Evolutionary conservation across 495 filamentous ascomycete species (phyloP).

Genomic region (Hypoxylon subgilvum): DNA sequence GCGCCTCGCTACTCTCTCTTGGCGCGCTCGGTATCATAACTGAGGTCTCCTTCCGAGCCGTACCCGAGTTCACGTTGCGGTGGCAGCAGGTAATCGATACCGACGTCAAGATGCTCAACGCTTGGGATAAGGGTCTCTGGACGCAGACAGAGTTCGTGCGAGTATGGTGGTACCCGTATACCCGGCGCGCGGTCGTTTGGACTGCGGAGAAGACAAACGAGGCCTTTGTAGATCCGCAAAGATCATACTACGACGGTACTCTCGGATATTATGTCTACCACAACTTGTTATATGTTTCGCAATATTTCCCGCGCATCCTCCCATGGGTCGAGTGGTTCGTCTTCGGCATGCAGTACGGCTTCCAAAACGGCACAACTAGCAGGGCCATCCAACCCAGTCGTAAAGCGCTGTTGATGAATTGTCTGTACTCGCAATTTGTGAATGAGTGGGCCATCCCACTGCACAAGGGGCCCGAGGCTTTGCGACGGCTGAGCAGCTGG

Average conservation of each 20-base stretch:
- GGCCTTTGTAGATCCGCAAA: constrained; percentile 44
- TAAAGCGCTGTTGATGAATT: constrained; percentile 89
- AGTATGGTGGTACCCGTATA: constrained; percentile 98
- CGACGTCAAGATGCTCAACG: constrained; percentile 67
- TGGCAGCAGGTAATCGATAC: constrained; percentile 83
- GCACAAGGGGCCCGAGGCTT: constrained; percentile 85
- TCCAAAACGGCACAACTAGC: constrained; percentile 68
- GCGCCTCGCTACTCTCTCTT: constrained; percentile 83
- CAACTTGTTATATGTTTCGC: constrained; percentile 76
- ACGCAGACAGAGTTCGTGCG: constrained; percentile 83
- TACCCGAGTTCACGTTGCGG: constrained; percentile 75
- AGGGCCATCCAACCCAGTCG: constrained; percentile 79
- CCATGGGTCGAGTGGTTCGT: constrained; percentile 93
- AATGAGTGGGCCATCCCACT: constrained; percentile 97
- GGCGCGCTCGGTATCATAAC: constrained; percentile 90
- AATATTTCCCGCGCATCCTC: constrained; percentile 77
- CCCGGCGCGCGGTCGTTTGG: constrained; percentile 84
- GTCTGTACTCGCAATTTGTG: constrained; percentile 93
- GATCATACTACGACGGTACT: constrained; percentile 76
- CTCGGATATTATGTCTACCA: constrained; percentile 91
- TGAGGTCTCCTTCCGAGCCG: constrained; percentile 82
- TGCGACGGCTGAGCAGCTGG: constrained; percentile 83
- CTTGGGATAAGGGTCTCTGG: constrained; percentile 82
- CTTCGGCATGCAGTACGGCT: constrained; percentile 94
- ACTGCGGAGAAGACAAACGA: constrained; percentile 73